Percentiles rank a stretch among this genome's conserved stretches.
Conservation (phyloP, 2,329 filamentous ascomycete genomes). For the Nigrospora sphaerica region DNA sequence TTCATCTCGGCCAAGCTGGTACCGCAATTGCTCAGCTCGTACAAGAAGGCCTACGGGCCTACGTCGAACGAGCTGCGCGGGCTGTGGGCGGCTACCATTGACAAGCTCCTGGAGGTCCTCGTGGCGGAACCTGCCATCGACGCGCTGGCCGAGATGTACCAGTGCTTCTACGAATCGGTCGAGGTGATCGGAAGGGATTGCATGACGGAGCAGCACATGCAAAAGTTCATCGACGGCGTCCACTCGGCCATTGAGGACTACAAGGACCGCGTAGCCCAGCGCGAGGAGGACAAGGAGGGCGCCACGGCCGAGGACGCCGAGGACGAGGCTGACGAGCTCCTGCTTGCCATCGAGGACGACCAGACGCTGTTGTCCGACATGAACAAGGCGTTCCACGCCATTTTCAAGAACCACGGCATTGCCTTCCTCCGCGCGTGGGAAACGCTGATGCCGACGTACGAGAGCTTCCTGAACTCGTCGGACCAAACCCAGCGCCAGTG, state of each 20-base stretch:
- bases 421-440: conserved; percentile 86
- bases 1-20: conserved; percentile 93
- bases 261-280: conserved; percentile 74
- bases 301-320: conserved; percentile 79
- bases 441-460: conserved; percentile 75
- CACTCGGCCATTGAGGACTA: conserved; percentile 87
- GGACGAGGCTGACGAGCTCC: conserved; percentile 77
- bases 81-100: conserved; percentile 79
- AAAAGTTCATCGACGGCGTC: conserved; percentile 78
- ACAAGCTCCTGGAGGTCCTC: conserved; percentile 88
- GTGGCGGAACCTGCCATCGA: conserved; percentile 93
- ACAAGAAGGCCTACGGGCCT: conserved; percentile 83
- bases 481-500: conserved; percentile 94
- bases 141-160: conserved; percentile 96
- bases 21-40: conserved; percentile 85
- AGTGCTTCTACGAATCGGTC: conserved; percentile 98
- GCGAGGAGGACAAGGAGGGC: conserved; percentile 72
- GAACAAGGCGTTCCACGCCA: conserved; percentile 99
- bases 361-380: conserved; percentile 95
- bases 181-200: conserved; percentile 87
- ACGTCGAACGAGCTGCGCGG: conserved; percentile 72
- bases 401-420: conserved; percentile 92
- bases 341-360: conserved; percentile 93
- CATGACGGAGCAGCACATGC: conserved; percentile 72
- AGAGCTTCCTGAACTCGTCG: conserved; percentile 69